phyloP scores from a whole-genome alignment of 2,329 filamentous ascomycete species.

The Aspergillus carbonarius region DNA sequence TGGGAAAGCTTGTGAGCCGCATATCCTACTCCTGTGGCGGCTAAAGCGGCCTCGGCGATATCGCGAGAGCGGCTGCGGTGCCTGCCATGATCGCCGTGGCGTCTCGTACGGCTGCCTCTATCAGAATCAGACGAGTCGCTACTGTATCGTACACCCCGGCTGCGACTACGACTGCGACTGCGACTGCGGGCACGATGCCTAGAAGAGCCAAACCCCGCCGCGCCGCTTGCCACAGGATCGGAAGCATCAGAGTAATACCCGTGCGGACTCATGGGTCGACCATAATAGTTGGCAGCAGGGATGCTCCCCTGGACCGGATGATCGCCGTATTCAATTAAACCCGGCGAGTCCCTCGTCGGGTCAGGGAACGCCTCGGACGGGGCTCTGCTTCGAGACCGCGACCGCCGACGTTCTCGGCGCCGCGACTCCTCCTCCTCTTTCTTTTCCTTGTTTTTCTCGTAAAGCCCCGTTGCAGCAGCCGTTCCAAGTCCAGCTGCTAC shows the following conservation, averaged over 20 bases:
- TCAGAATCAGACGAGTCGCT: slow-evolving; percentile 42
- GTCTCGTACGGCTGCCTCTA: slow-evolving; percentile 31
- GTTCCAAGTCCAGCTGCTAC: slow-evolving; percentile 61
- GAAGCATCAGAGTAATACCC: slow-evolving; percentile 44
- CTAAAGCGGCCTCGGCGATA: slow-evolving; percentile 56
- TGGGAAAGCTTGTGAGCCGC: slow-evolving; percentile 59
- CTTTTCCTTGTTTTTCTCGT: slow-evolving; percentile 63
- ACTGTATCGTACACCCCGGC: slow-evolving; percentile 31
- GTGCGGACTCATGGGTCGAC: slow-evolving; percentile 39
- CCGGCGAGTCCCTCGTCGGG: slow-evolving; percentile 44
- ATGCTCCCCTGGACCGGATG: slow-evolving; percentile 61
- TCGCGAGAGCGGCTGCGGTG: slow-evolving; percentile 44
- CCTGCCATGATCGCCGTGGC: slow-evolving; percentile 32
- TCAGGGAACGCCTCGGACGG: slow-evolving; percentile 43
- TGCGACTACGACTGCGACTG: slow-evolving; percentile 48
- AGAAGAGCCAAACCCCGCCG: slow-evolving; percentile 26
- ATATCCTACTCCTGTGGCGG: slow-evolving; percentile 57
- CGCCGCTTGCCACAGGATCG: slow-evolving; percentile 41
- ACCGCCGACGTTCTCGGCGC: slow-evolving; percentile 42
- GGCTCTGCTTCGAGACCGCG: slow-evolving; percentile 47
- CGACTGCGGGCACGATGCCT: slow-evolving; percentile 45
- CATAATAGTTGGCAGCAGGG: slow-evolving; percentile 48
- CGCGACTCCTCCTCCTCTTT: slow-evolving; percentile 50
- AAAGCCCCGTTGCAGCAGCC: slow-evolving; percentile 61
- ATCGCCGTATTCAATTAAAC: slow-evolving; percentile 64